Evolutionary conservation across 192 early-diverging fungal genomes (phyloP).

Genomic region (Coemansia guatemalensis): DNA sequence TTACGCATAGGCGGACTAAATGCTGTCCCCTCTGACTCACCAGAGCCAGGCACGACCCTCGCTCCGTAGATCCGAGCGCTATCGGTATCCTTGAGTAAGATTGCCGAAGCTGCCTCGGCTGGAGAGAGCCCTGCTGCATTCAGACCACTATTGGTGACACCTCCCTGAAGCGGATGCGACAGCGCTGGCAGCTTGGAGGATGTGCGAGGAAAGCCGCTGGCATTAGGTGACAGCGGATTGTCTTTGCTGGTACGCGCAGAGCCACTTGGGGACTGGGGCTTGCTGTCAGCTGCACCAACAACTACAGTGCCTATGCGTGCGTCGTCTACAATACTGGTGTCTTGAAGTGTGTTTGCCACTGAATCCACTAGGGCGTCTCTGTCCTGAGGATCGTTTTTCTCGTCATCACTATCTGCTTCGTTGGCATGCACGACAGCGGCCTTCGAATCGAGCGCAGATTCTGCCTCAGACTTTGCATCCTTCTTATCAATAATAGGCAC

Average conservation of each 20-base stretch:
- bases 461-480: too few relatives aligned
- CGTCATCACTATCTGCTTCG: neutral
- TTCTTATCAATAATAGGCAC: too few relatives aligned
- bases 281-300: neutral
- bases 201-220: constrained; percentile 13
- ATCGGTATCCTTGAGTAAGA: constrained; percentile 22
- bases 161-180: constrained; percentile 28
- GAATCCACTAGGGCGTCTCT: constrained; percentile 4
- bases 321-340: constrained; percentile 4
- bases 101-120: constrained; percentile 15
- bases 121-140: constrained; percentile 7
- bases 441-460: too few relatives aligned
- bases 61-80: constrained; percentile 10
- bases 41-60: constrained; percentile 12
- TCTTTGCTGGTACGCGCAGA: too few relatives aligned
- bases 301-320: neutral
- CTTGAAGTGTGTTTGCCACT: constrained; percentile 9
- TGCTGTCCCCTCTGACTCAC: constrained; percentile 28
- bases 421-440: too few relatives aligned
- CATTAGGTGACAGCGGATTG: constrained; percentile 7
- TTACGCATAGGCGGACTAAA: constrained; percentile 5
- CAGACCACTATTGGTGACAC: neutral
- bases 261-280: neutral
- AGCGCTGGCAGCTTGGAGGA: constrained; percentile 23
- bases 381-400: constrained; percentile 5